A percentile compares a stretch with the other conserved stretches of the same genome.
Conservation (phyloP, 2,329 filamentous ascomycete genomes). For the Fusarium tanahbumbuense region DNA sequence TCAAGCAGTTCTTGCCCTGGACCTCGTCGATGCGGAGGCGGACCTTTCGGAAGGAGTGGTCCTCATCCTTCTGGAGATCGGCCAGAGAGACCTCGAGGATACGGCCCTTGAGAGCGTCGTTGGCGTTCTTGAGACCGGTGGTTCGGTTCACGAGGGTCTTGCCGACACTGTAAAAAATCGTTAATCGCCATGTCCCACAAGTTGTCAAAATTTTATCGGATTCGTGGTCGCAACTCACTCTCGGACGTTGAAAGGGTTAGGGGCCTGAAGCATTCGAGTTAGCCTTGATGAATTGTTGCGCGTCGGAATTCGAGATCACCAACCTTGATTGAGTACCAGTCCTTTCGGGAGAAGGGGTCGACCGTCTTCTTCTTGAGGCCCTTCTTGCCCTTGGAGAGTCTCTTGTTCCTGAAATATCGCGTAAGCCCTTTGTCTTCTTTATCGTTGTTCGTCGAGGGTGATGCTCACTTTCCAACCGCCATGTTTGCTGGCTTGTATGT, state of each 20-base stretch:
- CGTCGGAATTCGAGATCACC: slow-evolving; percentile 25
- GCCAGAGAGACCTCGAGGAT: slow-evolving; percentile 99
- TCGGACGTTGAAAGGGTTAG: slow-evolving; percentile 93
- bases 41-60: slow-evolving; percentile 99
- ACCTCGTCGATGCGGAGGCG: slow-evolving; percentile 99
- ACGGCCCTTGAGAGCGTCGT: slow-evolving; percentile 97
- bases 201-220: slow-evolving; percentile 20
- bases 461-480: slow-evolving; percentile 70
- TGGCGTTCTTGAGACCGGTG: slow-evolving; percentile 99
- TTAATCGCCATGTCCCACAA: slow-evolving; percentile 35
- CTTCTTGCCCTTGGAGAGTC: slow-evolving; percentile 99
- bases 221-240: slow-evolving; percentile 76
- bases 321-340: slow-evolving; percentile 98
- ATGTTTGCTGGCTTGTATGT: slow-evolving; percentile 65
- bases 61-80: slow-evolving; percentile 99
- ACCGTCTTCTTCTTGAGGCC: slow-evolving; percentile 99
- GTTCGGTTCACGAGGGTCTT: slow-evolving; percentile 99
- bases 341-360: slow-evolving; percentile 98
- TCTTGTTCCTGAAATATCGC: slow-evolving; percentile 84
- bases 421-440: slow-evolving; percentile 39
- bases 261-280: slow-evolving; percentile 69
- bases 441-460: slow-evolving; percentile 16
- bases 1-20: slow-evolving; percentile 99
- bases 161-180: slow-evolving; percentile 79
- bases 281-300: slow-evolving; percentile 24